phyloP scores from a whole-genome alignment of 2,329 filamentous ascomycete genomes.

The Diaporthe eres region DNA sequence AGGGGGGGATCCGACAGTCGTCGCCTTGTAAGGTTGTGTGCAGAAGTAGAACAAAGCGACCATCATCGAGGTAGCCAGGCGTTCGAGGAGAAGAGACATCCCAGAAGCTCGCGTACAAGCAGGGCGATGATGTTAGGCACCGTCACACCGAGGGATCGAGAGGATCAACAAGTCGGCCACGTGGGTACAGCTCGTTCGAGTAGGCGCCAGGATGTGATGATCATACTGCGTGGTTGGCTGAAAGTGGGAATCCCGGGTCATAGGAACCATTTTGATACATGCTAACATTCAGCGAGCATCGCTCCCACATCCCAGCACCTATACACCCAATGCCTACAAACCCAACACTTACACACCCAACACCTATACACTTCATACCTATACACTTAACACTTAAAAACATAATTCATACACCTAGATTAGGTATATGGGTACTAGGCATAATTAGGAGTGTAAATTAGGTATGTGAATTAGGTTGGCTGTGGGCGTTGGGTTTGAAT shows the following conservation, averaged over 20 bases:
- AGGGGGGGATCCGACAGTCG: not conserved
- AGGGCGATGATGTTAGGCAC: not conserved
- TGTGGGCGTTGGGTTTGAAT: too few species aligned
- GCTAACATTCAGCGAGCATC: not conserved
- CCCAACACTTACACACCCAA: too few species aligned
- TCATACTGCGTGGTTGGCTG: not conserved
- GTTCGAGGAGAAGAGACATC: not conserved
- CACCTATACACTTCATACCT: too few species aligned
- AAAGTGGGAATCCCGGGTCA: not conserved
- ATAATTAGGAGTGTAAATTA: too few species aligned
- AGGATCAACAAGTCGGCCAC: not conserved
- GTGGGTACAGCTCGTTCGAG: not conserved
- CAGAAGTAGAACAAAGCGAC: not conserved
- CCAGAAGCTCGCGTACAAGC: not conserved
- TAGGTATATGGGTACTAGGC: too few species aligned
- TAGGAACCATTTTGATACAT: not conserved
- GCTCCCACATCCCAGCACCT: not conserved
- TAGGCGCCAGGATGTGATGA: not conserved
- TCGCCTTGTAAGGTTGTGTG: not conserved
- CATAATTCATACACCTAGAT: too few species aligned
- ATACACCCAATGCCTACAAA: too few species aligned
- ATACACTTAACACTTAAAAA: too few species aligned
- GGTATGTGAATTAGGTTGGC: too few species aligned
- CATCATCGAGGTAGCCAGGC: not conserved
- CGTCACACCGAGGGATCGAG: not conserved